Conservation (phyloP, 1,284 basidiomycete genomes). For the Ganoderma meredithae region DNA sequence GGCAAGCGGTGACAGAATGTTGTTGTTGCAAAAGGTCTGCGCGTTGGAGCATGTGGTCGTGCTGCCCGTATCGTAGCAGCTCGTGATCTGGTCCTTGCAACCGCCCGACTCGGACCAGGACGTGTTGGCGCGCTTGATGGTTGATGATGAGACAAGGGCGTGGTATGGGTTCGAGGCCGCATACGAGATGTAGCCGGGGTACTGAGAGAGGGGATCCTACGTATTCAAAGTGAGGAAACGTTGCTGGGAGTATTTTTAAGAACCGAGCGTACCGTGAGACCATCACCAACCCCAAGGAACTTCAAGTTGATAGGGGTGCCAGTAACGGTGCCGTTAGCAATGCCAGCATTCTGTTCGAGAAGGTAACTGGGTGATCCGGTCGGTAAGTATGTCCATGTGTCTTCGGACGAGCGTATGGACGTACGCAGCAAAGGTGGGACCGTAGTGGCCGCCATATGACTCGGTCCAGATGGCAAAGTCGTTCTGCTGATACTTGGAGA, state of each 20-base stretch:
- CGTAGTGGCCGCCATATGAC: conserved; percentile 73
- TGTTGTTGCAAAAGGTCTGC: conserved; percentile 62
- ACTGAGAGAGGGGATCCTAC: conserved; percentile 64
- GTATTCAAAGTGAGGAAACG: background rate
- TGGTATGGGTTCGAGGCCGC: conserved; percentile 47
- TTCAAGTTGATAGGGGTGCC: conserved; percentile 67
- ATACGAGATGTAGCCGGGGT: conserved; percentile 60
- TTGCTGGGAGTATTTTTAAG: background rate
- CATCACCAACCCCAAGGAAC: conserved; percentile 68
- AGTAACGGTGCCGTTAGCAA: conserved; percentile 52
- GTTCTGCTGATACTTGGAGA: conserved; percentile 57
- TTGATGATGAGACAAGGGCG: conserved; percentile 52
- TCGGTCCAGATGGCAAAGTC: conserved; percentile 71
- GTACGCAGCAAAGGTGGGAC: conserved; percentile 65
- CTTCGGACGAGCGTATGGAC: conserved; percentile 22
- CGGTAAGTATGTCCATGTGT: background rate
- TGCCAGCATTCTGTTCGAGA: conserved; percentile 65
- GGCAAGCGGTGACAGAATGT: conserved; percentile 57
- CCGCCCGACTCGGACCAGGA: conserved; percentile 54
- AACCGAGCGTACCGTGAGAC: conserved; percentile 55
- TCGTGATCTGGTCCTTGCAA: conserved; percentile 60
- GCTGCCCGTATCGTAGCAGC: conserved; percentile 56
- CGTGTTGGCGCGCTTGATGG: conserved; percentile 51
- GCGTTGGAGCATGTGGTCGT: conserved; percentile 59
- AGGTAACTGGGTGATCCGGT: conserved; percentile 51